Evolutionary conservation across 164 flowering plant species (phyloP).

Genomic region (Vitis vinifera): DNA sequence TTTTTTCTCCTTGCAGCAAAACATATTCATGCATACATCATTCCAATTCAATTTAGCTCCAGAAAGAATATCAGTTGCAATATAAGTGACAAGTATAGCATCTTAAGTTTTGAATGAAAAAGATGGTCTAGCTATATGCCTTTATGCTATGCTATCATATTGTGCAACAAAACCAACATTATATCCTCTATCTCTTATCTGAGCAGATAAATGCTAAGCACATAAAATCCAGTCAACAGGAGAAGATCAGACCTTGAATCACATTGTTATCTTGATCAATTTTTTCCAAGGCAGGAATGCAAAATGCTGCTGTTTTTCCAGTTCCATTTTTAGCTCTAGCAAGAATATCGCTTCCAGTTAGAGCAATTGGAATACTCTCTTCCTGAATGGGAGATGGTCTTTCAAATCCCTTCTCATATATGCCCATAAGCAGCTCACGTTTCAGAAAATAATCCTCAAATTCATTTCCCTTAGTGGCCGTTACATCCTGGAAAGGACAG

Average conservation of each 20-base stretch:
- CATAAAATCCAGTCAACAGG: not conserved
- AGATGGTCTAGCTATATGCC: not conserved
- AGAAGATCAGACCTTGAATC: slow-evolving; percentile 75
- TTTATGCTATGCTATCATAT: not conserved
- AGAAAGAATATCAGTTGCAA: not conserved
- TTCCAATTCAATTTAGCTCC: not conserved
- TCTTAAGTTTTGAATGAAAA: not conserved
- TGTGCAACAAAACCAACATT: too few relatives aligned
- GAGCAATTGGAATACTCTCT: slow-evolving; percentile 98
- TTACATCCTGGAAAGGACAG: slow-evolving; percentile 72
- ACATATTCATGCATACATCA: not conserved
- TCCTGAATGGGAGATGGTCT: slow-evolving; percentile 98
- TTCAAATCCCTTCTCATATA: slow-evolving; percentile 98
- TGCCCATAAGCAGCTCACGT: slow-evolving; percentile 96
- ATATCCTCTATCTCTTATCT: not conserved
- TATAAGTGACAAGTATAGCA: too few relatives aligned
- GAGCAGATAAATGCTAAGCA: slow-evolving; percentile 2
- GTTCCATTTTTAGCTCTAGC: slow-evolving; percentile 99
- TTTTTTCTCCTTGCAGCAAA: too few relatives aligned
- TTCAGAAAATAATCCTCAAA: slow-evolving; percentile 97
- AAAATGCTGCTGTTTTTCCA: slow-evolving; percentile 98
- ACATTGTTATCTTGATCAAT: slow-evolving; percentile 93
- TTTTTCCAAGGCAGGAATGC: slow-evolving; percentile 97
- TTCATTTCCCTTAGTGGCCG: slow-evolving; percentile 99
- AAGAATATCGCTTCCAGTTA: slow-evolving; percentile 98